A percentile compares a stretch with the other conserved stretches of the same genome.
These are phyloP conservation scores for Sarcomyxa edulis DNA, from an alignment of 768 basidiomycete genomes.

Conservation along the genomic window DNA sequence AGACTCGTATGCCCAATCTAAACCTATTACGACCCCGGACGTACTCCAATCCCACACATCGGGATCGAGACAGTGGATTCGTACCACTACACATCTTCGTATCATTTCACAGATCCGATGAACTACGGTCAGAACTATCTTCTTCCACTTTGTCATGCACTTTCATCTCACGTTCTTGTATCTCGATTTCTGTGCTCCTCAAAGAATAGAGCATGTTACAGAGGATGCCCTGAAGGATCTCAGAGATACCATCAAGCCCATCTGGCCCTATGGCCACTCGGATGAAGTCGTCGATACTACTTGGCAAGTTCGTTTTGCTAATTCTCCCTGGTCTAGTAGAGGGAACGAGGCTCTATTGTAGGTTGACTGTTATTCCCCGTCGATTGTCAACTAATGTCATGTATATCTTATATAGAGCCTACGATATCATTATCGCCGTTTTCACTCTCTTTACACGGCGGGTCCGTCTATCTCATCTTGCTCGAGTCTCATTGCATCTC, in stretches of 20 bases:
- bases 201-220: constrained; percentile 46
- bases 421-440: constrained; percentile 53
- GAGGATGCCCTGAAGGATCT: constrained; percentile 51
- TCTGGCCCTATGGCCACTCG: constrained; percentile 64
- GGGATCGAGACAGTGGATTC: constrained; percentile 5
- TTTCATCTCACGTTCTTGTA: too few species aligned
- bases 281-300: constrained; percentile 36
- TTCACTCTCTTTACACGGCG: constrained; percentile 56
- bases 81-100: constrained; percentile 66
- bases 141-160: too few species aligned
- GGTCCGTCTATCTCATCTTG: constrained; percentile 30
- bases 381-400: not conserved
- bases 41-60: constrained; percentile 8
- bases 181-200: too few species aligned
- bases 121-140: too few species aligned
- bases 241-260: constrained; percentile 45
- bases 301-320: constrained; percentile 61
- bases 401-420: constrained; percentile 36
- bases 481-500: constrained; percentile 3
- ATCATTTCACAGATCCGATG: constrained; percentile 59
- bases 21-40: constrained; percentile 12
- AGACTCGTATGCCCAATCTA: constrained; percentile 4
- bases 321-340: constrained; percentile 62
- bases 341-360: constrained; percentile 53
- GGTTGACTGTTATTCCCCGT: too few species aligned